Evolutionary conservation across 257 asterid genomes (phyloP), one percentile per base, ranked within the genome.

Genomic region (Fraxinus cuspidata): DNA sequence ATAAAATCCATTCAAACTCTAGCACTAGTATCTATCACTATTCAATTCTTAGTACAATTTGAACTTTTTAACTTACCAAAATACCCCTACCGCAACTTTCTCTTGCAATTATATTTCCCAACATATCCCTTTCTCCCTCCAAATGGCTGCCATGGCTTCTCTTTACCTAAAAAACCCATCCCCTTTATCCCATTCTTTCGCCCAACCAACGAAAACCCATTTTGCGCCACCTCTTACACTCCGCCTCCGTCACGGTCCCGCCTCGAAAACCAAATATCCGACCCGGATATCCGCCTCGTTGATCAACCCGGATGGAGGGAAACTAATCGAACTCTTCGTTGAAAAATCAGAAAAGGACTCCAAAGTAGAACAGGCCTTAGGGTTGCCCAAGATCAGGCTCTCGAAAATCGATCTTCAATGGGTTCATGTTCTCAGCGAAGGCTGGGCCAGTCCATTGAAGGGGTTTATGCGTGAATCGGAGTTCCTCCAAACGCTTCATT

Each of bases 401-500:
- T 87, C 98, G 37, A 70, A 42, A 75, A 88, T 92, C 28, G 99
- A 96, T 69, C 92, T 93, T 11, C 94, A 96, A 66, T 96, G 99
- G 99, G 95, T 96, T 44, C 99, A 96, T 78, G 97, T 96, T 75
- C 90, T 96, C 79, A 92, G 98, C 72, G 98, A 93, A 85, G 99
- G 99, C 63, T 95, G 99, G 98, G 99, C 99, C 2, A 93, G 97
- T 87, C 99, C 99, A 1, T 85, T 96, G 86, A 86, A 83, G 80
- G 99, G 99, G 6, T 96, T 93, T 80, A 93, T 96, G 98, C 82
- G 94, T 87, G 96, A 96, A 86, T 76, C 90, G 31, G 97, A 96
- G 99, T 93, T 89, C 95, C 97, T 96, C 94, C 98, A 96, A 90
- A 89, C 97, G 72, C 97, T 96, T 90, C 99, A 96, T 93, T 96